Evolutionary conservation across 352 stramenopile species (phyloP).

Genomic region (Pythium volutum): DNA sequence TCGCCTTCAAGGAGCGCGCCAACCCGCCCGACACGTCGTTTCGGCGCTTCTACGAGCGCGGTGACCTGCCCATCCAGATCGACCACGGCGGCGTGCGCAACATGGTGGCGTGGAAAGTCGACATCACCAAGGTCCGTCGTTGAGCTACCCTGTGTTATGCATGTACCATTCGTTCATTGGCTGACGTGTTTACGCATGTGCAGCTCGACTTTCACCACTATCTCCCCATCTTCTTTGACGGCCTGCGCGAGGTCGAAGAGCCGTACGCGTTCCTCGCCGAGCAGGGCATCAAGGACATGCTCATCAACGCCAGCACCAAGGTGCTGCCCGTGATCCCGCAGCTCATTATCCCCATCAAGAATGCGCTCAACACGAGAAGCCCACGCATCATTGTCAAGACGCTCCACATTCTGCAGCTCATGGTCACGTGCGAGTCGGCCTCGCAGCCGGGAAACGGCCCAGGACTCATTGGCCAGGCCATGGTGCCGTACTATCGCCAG

Average conservation of each 20-base stretch:
- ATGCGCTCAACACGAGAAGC: slow-evolving; percentile 93
- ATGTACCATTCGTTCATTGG: too few relatives aligned
- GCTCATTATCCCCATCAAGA: slow-evolving; percentile 98
- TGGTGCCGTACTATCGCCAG: slow-evolving; percentile 98
- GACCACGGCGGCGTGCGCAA: slow-evolving; percentile 95
- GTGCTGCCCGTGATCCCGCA: slow-evolving; percentile 96
- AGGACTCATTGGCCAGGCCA: slow-evolving; percentile 92
- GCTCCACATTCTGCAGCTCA: slow-evolving; percentile 94
- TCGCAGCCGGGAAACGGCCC: slow-evolving; percentile 71
- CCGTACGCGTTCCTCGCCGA: slow-evolving; percentile 96
- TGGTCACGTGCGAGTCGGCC: slow-evolving; percentile 92
- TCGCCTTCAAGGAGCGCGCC: slow-evolving; percentile 90
- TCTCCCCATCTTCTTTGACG: slow-evolving; percentile 98
- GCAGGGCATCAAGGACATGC: slow-evolving; percentile 97
- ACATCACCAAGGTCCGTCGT: slow-evolving; percentile 86
- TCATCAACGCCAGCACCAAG: slow-evolving; percentile 93
- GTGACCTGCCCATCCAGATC: slow-evolving; percentile 96
- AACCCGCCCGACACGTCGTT: slow-evolving; percentile 93
- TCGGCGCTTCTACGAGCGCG: slow-evolving; percentile 89
- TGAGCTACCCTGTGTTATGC: too few relatives aligned
- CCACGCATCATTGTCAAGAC: slow-evolving; percentile 95
- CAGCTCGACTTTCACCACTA: slow-evolving; percentile 98
- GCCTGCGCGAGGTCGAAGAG: slow-evolving; percentile 94
- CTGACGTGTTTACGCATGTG: not conserved
- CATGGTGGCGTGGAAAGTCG: slow-evolving; percentile 96